These are phyloP conservation scores for Zygosaccharomyces lentus DNA, from an alignment of 805 yeast species.

Conservation along the genomic window DNA sequence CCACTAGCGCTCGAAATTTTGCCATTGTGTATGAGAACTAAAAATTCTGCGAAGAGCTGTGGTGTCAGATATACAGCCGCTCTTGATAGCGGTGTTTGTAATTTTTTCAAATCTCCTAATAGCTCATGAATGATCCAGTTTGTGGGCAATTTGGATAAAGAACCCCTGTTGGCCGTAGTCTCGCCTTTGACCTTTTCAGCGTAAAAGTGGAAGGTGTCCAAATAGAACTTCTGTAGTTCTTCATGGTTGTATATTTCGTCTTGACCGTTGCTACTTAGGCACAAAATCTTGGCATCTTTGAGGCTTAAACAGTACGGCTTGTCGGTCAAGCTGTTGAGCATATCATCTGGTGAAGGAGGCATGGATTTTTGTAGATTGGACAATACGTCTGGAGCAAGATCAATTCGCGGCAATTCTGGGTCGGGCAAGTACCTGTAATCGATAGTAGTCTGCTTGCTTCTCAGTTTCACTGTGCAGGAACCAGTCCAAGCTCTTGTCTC, in stretches of 20 bases:
- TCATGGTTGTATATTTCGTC: slow-evolving; percentile 26
- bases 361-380: slow-evolving; percentile 39
- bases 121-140: slow-evolving; percentile 85
- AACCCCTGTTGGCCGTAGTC: slow-evolving; percentile 21
- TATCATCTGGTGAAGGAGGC: slow-evolving; percentile 61
- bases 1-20: slow-evolving; percentile 64
- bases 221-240: slow-evolving; percentile 51
- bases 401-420: slow-evolving; percentile 70
- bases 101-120: slow-evolving; percentile 61
- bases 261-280: slow-evolving; percentile 42
- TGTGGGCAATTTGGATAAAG: slow-evolving; percentile 41
- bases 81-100: slow-evolving; percentile 37
- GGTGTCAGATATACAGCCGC: slow-evolving; percentile 37
- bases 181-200: slow-evolving; percentile 20
- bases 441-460: slow-evolving; percentile 74
- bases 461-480: slow-evolving; percentile 53
- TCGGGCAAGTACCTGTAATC: slow-evolving; percentile 96
- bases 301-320: slow-evolving; percentile 54
- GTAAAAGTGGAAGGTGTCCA: slow-evolving; percentile 36
- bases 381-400: slow-evolving; percentile 40
- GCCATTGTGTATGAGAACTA: slow-evolving; percentile 45
- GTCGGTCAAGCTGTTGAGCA: slow-evolving; percentile 42
- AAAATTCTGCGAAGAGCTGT: slow-evolving; percentile 48
- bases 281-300: slow-evolving; percentile 71
- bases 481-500: slow-evolving; percentile 97